Base-by-base conservation (phyloP, 495 filamentous ascomycete species). In the Tuber brumale region DNA sequence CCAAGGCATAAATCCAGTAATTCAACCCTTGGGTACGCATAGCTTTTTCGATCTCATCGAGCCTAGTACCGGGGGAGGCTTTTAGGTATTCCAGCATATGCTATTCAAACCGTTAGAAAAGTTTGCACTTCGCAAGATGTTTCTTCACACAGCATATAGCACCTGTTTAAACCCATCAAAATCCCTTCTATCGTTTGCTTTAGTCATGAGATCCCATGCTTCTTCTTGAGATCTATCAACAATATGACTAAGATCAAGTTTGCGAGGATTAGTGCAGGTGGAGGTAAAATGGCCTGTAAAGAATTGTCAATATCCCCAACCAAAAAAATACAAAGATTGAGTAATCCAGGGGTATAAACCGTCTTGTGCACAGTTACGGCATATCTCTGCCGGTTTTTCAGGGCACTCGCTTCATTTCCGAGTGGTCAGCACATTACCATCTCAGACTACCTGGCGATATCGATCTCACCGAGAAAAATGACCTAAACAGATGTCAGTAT, bases 151-250 rank as follows among this genome's bases (percentile, higher is more conserved):
- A 66, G 27, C 19, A 51, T 35, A 51, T 37, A 21, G 73, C 84
- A 92, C 93, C 70, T 89, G 86, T 75, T 92, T 92, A 83, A 94
- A 89, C 42, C 92, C 89, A 70, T 92, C 90, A 21, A 95, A 83
- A 44, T 97, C 94, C 31, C 86, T 86, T 18, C 89, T 88, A 27
- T 85, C 80, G 72, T 88, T 90, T 0, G 92, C 93, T 39, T 86
- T 84, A 75, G 87, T 85, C 78, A 99, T 85, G 72, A 85, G 81
- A 0, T 82, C 85, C 94, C 94, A 97, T 1, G 93, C 92, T 27
- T 88, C 85, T 39, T 93, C 92, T 1, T 88, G 85, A 27, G 84
- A 78, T 76, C 89, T 85, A 41, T 91, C 90, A 0, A 87, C 83
- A 51, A 95, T 77, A n/a, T 86, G 70, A 70, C 85, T 86, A 70